Evolutionary conservation across 257 asterid genomes (phyloP), one percentile per base, ranked within the genome.

Genomic region (Jaltomata sinuosa): DNA sequence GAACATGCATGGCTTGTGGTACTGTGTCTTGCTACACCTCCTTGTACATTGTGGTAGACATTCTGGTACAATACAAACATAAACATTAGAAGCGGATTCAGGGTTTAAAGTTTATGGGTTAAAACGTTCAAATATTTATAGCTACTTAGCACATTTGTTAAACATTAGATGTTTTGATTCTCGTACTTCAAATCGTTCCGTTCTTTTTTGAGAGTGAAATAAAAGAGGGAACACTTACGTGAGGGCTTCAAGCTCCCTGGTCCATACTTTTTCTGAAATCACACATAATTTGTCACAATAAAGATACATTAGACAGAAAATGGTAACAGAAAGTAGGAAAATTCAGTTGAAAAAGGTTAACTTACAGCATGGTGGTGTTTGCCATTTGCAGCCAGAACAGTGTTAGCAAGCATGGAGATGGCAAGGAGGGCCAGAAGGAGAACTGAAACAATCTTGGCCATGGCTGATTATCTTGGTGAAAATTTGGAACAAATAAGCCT

Each of bases 21-120:
- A 87, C 84, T 81, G 88, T 11, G 97, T 93, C 49, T 54, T 18
- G 83, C 84, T 32, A 69, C 97, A 93, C 49, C 93, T 90, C 79
- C 91, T 87, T 0, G 67, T 36, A 76, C 96, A 92, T 64, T 90
- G 85, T 8, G 74, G 14, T 0, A 69, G 40, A 64, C 91, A 91
- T 85, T 90, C 94, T 92, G 89, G 21, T 29, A 18, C 11, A 54
- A 68, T 77, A 38, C 77, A 82, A 11, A 45, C 3, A 16, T 29
- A 10, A 78, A 47, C 64, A 5, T 0, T 18, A 8, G 1, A 2
- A 0, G 0, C 14, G 2, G 27, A 16, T 67, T 36, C 4, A 67
- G 0, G 7, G 18, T 67, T 18, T 18, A 18, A 19, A 68, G 3
- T 67, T 67, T 16, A 65, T 32, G 1, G 3, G 8, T 67, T 7